Base-by-base conservation (phyloP, 192 early-diverging fungal species). In the Chytriomyces sp. region DNA sequence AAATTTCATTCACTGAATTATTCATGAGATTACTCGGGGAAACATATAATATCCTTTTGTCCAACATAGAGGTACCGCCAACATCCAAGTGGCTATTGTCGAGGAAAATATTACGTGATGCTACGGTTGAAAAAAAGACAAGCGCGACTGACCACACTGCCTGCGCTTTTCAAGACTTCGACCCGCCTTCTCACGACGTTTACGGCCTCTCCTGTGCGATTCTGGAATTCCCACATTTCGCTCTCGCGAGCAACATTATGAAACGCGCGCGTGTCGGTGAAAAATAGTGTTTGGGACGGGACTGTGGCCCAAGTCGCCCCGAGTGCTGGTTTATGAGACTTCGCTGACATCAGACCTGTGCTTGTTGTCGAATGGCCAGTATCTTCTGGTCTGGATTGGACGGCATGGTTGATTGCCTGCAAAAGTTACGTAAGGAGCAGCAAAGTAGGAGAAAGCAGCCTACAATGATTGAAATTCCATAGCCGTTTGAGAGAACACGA, bases 221-320 rank as follows among this genome's bases (percentile, higher is more conserved):
- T 67, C 36, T 67, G 33, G 54, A 67, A 67, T 37, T 67, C 65
- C 65, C 65, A 67, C 10, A 52, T 33, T n/a, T 54, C 33, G 6
- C 25, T 19, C 30, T 52, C 52, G 22, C 34, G 12, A 8, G 12
- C 60, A 25, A 38, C 14, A 19, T 33, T n/a, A n/a, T n/a, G n/a
- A n/a, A n/a, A 33, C 49, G 33, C 4, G 25, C 49, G 32, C 33
- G 52, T 26, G 39, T 67, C 65, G 0, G 65, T 67, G 41, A 67
- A 67, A 54, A 67, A 67, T 22, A 67, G 52, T 17, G 65, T 67
- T 49, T 67, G 65, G 0, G 65, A 54, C 8, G 65, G 65, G 0
- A 33, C 28, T 30, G 19, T 31, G 6, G 65, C 65, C 65, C 65
- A 67, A 17, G 8, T 6, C 19, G 17, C 6, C 34, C 65, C 65